phyloP scores from a whole-genome alignment of 2,329 filamentous ascomycete species.

The Ophiostoma perfectum region DNA sequence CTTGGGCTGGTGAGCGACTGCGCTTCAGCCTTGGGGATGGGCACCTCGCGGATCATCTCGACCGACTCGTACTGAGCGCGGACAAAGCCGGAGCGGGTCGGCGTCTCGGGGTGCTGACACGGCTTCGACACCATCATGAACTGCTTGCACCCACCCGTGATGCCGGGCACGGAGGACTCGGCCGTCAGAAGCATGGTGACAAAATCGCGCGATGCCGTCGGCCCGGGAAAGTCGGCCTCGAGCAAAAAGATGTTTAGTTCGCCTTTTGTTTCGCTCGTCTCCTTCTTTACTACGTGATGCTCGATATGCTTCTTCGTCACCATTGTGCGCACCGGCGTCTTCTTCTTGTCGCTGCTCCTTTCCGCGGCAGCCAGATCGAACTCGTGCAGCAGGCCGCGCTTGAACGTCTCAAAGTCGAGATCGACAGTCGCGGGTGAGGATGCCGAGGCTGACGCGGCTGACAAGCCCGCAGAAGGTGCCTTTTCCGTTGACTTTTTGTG shows the following conservation, averaged over 20 bases:
- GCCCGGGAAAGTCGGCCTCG: conserved; percentile 83
- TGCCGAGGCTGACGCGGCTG: too few species aligned
- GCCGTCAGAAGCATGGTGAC: conserved; percentile 62
- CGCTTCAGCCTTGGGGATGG: conserved; percentile 40
- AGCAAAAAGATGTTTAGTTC: conserved; percentile 62
- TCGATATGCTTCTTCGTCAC: conserved; percentile 73
- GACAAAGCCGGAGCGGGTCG: conserved; percentile 66
- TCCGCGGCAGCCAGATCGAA: conserved; percentile 60
- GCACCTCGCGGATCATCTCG: conserved; percentile 82
- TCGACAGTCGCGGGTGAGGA: not conserved
- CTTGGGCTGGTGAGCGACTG: not conserved
- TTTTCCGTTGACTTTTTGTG: conserved; percentile 42
- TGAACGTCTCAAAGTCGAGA: conserved; percentile 68
- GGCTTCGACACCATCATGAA: conserved; percentile 87
- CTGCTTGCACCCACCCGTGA: conserved; percentile 51
- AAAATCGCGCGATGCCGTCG: conserved; percentile 83
- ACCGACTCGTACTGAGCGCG: conserved; percentile 86
- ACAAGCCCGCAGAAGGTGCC: too few species aligned
- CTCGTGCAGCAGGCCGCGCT: conserved; percentile 68
- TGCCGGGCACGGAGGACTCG: conserved; percentile 22
- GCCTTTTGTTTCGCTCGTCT: not conserved
- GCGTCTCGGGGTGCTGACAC: conserved; percentile 68
- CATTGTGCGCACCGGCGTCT: conserved; percentile 75
- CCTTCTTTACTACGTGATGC: conserved; percentile 32
- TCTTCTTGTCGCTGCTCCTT: conserved; percentile 41